A percentile compares a stretch with the other conserved stretches of the same genome.
Evolutionary conservation across 1,284 basidiomycete species (phyloP).

Genomic region (Pholiota adiposa): DNA sequence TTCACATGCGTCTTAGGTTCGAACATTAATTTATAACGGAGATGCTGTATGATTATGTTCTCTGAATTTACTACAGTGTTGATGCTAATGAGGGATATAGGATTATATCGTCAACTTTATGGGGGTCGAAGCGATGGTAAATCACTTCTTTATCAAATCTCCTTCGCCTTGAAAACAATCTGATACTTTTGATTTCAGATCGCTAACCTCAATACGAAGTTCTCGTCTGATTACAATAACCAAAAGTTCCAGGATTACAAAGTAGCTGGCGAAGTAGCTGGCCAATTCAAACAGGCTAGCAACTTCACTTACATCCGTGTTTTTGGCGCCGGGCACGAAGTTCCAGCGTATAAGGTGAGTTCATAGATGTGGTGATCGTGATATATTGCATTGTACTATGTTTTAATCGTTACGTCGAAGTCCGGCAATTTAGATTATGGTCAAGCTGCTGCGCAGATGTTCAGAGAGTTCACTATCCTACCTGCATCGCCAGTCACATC

Average conservation of each 20-base stretch:
- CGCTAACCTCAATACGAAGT: conserved; percentile 43
- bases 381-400: too few relatives aligned
- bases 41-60: conserved; percentile 47
- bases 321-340: conserved; percentile 52
- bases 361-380: too few relatives aligned
- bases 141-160: conserved; percentile 4
- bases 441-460: conserved; percentile 43
- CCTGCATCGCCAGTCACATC: neutral
- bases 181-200: conserved; percentile 20
- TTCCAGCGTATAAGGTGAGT: conserved; percentile 30
- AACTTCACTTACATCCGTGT: conserved; percentile 60
- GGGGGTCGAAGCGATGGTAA: conserved; percentile 65
- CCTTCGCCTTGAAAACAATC: too few relatives aligned
- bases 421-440: conserved; percentile 34
- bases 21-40: conserved; percentile 55
- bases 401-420: conserved; percentile 15
- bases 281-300: conserved; percentile 59
- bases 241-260: conserved; percentile 49
- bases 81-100: too few relatives aligned
- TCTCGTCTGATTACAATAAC: conserved; percentile 36
- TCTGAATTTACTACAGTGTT: too few relatives aligned
- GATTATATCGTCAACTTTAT: conserved; percentile 64
- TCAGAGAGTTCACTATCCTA: conserved; percentile 35
- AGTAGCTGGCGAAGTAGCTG: conserved; percentile 49
- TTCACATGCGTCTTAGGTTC: conserved; percentile 28